These are phyloP conservation scores for Mortierella claussenii DNA, from an alignment of 192 early-diverging fungal species.

Conservation along the genomic window DNA sequence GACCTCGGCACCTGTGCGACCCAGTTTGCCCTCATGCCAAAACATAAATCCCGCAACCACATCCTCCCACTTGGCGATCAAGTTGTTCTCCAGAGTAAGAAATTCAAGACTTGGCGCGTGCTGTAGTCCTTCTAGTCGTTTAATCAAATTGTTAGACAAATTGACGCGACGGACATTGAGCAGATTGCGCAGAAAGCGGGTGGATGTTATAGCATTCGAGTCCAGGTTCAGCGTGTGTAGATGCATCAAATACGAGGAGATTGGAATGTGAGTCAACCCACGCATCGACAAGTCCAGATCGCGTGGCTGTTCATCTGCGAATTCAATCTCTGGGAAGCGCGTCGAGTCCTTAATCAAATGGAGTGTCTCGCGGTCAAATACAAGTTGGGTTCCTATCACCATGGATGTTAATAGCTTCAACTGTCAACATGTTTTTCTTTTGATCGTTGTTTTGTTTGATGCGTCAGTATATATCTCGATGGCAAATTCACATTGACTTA, in stretches of 20 bases:
- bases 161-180: conserved; percentile 32
- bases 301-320: conserved; percentile 6
- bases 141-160: conserved; percentile 46
- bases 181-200: conserved; percentile 41
- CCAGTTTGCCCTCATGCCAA: conserved; percentile 46
- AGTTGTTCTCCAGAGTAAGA: conserved; percentile 31
- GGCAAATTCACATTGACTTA: conserved; percentile 44
- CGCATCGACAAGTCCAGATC: conserved; percentile 44
- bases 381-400: conserved; percentile 27
- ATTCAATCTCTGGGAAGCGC: conserved; percentile 36
- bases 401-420: not conserved
- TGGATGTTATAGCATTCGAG: conserved; percentile 45
- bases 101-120: conserved; percentile 42
- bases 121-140: conserved; percentile 45
- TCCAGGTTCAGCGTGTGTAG: conserved; percentile 41
- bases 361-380: conserved; percentile 50
- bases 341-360: conserved; percentile 33
- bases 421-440: not conserved
- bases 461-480: not conserved
- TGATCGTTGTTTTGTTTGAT: not conserved
- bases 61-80: conserved; percentile 51
- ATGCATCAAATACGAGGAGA: conserved; percentile 41
- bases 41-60: conserved; percentile 49
- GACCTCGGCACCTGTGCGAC: conserved; percentile 24
- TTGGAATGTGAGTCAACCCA: conserved; percentile 47